Conservation (phyloP, 139 green algal genomes). For the Gonium pectorale region DNA sequence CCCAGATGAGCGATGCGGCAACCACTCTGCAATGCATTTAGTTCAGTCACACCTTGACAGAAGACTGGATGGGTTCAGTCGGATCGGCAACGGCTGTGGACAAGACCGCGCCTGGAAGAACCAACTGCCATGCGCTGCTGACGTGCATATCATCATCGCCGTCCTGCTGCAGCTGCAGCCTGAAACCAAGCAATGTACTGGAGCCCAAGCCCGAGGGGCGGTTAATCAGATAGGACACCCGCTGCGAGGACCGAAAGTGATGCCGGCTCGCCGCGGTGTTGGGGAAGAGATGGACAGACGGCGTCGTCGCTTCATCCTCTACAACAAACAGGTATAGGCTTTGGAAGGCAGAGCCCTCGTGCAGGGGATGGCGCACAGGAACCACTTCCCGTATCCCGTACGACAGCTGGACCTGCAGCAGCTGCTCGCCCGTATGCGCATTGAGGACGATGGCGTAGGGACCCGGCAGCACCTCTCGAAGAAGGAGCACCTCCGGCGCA, state of each 20-base stretch:
- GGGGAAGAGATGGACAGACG: constrained; percentile 60
- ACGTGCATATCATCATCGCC: constrained; percentile 7
- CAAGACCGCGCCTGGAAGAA: constrained; percentile 63
- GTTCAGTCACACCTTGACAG: constrained; percentile 68
- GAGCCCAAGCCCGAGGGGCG: no score
- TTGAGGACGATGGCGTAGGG: constrained; percentile 58
- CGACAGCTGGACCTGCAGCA: constrained; percentile 21
- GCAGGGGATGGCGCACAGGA: constrained; percentile 49
- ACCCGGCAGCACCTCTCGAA: constrained; percentile 24
- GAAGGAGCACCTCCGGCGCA: constrained; percentile 65
- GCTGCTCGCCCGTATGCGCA: constrained; percentile 63
- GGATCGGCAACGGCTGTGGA: constrained; percentile 51
- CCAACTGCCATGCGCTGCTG: constrained; percentile 38
- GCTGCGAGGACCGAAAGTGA: background rate
- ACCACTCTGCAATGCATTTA: background rate
- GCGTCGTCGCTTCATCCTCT: background rate
- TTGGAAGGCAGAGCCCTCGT: constrained; percentile 66
- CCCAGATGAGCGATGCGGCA: background rate
- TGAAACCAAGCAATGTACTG: constrained; percentile 13
- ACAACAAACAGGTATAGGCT: constrained; percentile 60
- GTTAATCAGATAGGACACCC: no score
- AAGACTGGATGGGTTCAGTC: constrained; percentile 75
- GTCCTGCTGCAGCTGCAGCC: background rate
- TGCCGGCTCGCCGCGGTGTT: constrained; percentile 41
- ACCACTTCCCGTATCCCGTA: constrained; percentile 62